Evolutionary conservation across 2,329 filamentous ascomycete species (phyloP).

Genomic region (Fusarium brachygibbosum): DNA sequence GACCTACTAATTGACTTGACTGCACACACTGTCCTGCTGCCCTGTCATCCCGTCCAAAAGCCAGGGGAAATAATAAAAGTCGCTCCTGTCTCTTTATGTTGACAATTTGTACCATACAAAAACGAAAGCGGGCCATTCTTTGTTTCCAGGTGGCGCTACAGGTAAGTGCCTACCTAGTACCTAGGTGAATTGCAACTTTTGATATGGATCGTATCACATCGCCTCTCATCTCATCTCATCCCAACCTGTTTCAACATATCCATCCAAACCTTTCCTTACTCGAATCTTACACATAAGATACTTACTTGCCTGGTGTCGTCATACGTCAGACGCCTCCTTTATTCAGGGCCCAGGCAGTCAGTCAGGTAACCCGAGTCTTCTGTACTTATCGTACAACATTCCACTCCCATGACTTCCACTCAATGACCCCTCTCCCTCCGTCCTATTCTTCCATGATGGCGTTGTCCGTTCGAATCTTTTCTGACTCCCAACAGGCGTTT

Average conservation of each 20-base stretch:
- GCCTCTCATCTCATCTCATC: background rate
- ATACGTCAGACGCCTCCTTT: background rate
- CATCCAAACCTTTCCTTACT: conserved; percentile 5
- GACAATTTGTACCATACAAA: conserved; percentile 10
- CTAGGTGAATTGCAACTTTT: conserved; percentile 14
- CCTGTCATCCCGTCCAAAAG: conserved; percentile 30
- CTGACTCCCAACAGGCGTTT: background rate
- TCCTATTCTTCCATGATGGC: background rate
- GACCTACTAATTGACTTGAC: conserved; percentile 4
- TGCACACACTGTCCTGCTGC: conserved; percentile 14
- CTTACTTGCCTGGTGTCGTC: background rate
- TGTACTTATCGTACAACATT: conserved; percentile 15
- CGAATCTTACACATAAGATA: conserved; percentile 3
- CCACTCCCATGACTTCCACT: conserved; percentile 12
- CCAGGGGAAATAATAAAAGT: conserved; percentile 24
- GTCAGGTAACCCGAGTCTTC: conserved; percentile 19
- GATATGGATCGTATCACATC: conserved; percentile 3
- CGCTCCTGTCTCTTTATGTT: conserved; percentile 10
- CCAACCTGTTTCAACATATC: conserved; percentile 2
- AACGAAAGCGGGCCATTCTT: conserved; percentile 25
- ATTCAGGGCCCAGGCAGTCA: background rate
- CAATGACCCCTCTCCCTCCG: conserved; percentile 22
- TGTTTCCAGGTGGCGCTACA: conserved; percentile 14
- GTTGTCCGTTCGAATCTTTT: background rate
- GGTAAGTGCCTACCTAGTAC: background rate